Evolutionary conservation across 176 grass and related monocot species (phyloP).

Genomic region (Lolium rigidum): DNA sequence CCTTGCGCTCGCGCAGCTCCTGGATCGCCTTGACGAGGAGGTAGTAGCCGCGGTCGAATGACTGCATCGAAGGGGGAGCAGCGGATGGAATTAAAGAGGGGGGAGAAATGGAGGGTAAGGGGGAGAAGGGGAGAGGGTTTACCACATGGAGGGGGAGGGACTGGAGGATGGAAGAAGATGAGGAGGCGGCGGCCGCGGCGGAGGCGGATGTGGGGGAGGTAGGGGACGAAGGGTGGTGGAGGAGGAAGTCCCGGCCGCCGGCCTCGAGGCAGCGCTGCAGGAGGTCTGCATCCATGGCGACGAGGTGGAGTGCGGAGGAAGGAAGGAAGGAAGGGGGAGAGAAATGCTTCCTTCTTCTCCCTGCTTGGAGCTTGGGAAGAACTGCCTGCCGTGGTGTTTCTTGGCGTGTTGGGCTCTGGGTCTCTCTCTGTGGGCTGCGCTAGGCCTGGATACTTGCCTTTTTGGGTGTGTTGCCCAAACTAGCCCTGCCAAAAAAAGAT

Average conservation of each 20-base stretch:
- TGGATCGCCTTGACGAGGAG: conserved; percentile 97
- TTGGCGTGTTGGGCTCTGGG: conserved; percentile 21
- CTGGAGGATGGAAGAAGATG: conserved; percentile 86
- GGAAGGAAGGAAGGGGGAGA: conserved; percentile 13
- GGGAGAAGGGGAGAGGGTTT: conserved; percentile 25
- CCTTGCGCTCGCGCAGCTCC: conserved; percentile 94
- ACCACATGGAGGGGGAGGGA: conserved; percentile 96
- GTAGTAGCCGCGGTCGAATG: conserved; percentile 97
- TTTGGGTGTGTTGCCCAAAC: neutral
- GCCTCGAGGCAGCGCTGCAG: conserved; percentile 60
- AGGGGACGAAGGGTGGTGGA: conserved; percentile 42
- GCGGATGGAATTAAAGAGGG: neutral
- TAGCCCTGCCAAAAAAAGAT: neutral
- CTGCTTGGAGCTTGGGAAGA: neutral
- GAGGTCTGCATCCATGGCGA: conserved; percentile 61
- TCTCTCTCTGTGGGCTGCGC: neutral
- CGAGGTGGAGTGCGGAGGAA: conserved; percentile 40
- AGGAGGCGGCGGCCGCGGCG: conserved; percentile 43
- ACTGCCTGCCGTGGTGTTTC: neutral
- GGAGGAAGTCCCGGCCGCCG: conserved; percentile 49
- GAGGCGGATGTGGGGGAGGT: conserved; percentile 57
- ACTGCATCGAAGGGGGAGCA: conserved; percentile 42
- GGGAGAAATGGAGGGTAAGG: neutral
- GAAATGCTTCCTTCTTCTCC: conserved; percentile 20
- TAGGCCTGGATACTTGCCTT: neutral